A percentile compares a stretch with the other conserved stretches of the same genome.
These are phyloP conservation scores for Phytophthora boehmeriae DNA, from an alignment of 352 stramenopile species.

Conservation along the genomic window DNA sequence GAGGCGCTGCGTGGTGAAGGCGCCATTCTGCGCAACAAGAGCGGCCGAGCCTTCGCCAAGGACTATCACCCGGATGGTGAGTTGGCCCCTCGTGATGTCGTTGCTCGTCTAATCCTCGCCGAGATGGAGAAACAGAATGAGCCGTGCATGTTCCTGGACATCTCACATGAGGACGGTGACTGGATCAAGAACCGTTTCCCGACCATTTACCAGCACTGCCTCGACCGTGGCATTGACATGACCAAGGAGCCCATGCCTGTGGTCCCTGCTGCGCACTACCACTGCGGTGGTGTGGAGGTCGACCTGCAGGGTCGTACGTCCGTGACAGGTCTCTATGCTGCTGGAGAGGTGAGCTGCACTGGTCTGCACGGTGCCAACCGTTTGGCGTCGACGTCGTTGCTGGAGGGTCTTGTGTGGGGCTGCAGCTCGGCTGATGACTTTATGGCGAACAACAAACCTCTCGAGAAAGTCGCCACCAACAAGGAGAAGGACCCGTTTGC, in stretches of 20 bases:
- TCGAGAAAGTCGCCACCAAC: slow-evolving; percentile 18
- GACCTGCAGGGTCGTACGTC: slow-evolving; percentile 87
- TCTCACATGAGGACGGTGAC: slow-evolving; percentile 86
- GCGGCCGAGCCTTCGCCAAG: slow-evolving; percentile 83
- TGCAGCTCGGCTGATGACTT: slow-evolving; percentile 87
- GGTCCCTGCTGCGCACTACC: slow-evolving; percentile 94
- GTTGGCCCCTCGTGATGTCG: slow-evolving; percentile 94
- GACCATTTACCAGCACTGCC: slow-evolving; percentile 85
- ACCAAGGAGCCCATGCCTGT: slow-evolving; percentile 90
- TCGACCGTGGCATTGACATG: slow-evolving; percentile 90
- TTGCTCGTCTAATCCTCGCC: slow-evolving; percentile 91
- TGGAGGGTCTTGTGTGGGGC: slow-evolving; percentile 95
- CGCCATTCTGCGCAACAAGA: slow-evolving; percentile 87
- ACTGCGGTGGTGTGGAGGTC: slow-evolving; percentile 92
- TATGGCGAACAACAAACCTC: slow-evolving; percentile 27
- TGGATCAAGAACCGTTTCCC: slow-evolving; percentile 91
- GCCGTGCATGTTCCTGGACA: slow-evolving; percentile 92
- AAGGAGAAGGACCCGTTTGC: slow-evolving; percentile 47
- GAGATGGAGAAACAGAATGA: slow-evolving; percentile 88
- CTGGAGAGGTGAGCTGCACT: slow-evolving; percentile 94
- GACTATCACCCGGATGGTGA: slow-evolving; percentile 93
- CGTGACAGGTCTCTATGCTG: slow-evolving; percentile 88
- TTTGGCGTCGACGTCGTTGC: slow-evolving; percentile 92
- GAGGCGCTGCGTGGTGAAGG: slow-evolving; percentile 94
- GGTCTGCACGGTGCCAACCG: slow-evolving; percentile 95